Base-by-base conservation (phyloP, 352 stramenopile species). In the Hyaloperonospora brassicae region DNA sequence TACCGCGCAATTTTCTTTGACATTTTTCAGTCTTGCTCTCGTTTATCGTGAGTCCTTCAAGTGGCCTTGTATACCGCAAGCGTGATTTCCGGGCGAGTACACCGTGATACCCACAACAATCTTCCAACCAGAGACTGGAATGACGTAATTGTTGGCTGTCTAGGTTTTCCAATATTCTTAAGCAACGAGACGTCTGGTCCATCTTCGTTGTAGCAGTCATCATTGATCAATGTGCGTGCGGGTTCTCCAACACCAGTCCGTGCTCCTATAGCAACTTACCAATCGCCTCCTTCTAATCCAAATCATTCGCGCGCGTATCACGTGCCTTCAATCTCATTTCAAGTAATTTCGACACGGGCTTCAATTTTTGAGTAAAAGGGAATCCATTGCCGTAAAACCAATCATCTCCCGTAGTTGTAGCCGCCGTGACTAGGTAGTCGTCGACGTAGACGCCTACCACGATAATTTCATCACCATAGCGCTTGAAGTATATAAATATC, bases 391-490 rank as follows among this genome's bases (percentile, higher is more conserved):
- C 2, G 0, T 5, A 23, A 52, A 47, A 34, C 61, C 38, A 21
- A 22, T 59, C 43, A 3, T 58, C 36, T 0, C 22, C 13, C 17
- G 2, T n/a, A 3, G 14, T 31, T 0, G 1, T 41, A 4, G 27
- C 17, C 2, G 36, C 55, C 0, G 52, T 74, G 0, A 55, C 57
- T 0, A 73, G 30, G 0, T 73, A 13, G 21, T 74, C 68, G 23
- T 72, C 64, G 0, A 72, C 58, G 46, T 72, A 72, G 0, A 58
- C 46, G 2, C 59, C 64, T 14, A 62, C 47, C 1, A 71, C 12
- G 4, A 48, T 47, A 0, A 54, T 50, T 0, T 39, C 25, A 9
- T 0, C 5, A 3, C n/a, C 17, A 21, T 42, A 1, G 1, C 21
- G 5, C 25, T 39, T 52, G 34, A 38, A 64, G 45, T 64, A 71